A percentile compares a stretch with the other conserved stretches of the same genome.
These are phyloP conservation scores for Clavispora carvajalis DNA, from an alignment of 805 yeast genomes.

Conservation along the genomic window DNA sequence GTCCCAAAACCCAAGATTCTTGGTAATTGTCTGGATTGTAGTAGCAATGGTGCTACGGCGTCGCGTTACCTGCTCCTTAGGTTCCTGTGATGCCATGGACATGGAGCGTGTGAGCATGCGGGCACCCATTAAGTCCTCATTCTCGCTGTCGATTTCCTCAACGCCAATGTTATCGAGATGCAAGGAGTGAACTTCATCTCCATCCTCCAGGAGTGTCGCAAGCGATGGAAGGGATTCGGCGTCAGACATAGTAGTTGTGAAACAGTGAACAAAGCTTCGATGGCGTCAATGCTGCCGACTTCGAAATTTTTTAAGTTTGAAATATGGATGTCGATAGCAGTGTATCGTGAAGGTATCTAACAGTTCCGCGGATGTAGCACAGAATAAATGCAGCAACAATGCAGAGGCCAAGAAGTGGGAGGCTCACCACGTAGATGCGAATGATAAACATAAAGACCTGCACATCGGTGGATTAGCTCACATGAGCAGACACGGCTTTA, in stretches of 20 bases:
- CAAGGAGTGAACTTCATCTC: constrained; percentile 3
- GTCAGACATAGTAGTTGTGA: neutral
- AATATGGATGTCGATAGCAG: too few relatives aligned
- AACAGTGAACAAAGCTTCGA: too few relatives aligned
- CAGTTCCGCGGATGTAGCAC: too few relatives aligned
- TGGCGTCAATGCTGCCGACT: too few relatives aligned
- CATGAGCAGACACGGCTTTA: too few relatives aligned
- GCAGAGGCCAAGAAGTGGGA: too few relatives aligned
- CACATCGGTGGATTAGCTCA: too few relatives aligned
- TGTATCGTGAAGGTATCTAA: too few relatives aligned
- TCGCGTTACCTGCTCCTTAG: constrained; percentile 1
- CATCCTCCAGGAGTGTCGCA: constrained; percentile 2
- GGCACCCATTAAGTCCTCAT: neutral
- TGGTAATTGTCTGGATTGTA: constrained; percentile 16
- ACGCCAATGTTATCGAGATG: neutral
- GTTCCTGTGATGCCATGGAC: neutral
- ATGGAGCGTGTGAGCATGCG: neutral
- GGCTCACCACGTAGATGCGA: too few relatives aligned
- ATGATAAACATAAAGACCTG: too few relatives aligned
- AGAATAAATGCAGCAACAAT: too few relatives aligned
- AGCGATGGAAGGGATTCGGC: neutral
- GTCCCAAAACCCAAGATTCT: constrained; percentile 25
- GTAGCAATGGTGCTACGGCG: constrained; percentile 19
- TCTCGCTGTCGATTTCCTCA: neutral
- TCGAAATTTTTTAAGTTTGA: too few relatives aligned